phyloP scores from a whole-genome alignment of 2,329 filamentous ascomycete genomes.

The Xylogone sp. region DNA sequence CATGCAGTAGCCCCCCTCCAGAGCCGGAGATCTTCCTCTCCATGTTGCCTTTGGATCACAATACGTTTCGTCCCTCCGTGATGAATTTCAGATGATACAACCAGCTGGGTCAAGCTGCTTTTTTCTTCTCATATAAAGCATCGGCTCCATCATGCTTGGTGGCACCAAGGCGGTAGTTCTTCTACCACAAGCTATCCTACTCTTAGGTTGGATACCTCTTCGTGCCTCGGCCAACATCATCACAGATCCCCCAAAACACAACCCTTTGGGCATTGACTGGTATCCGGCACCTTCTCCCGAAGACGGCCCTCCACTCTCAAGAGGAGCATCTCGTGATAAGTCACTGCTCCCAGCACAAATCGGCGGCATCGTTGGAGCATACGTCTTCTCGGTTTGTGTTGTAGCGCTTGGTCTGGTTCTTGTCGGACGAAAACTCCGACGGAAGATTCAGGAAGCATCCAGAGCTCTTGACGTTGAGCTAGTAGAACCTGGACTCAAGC shows the following conservation, averaged over 20 bases:
- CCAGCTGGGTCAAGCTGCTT: not conserved
- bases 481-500: slow-evolving; percentile 20
- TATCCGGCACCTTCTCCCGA: slow-evolving; percentile 55
- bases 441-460: slow-evolving; percentile 16
- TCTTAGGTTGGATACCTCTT: not conserved
- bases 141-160: slow-evolving; percentile 58
- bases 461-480: slow-evolving; percentile 27
- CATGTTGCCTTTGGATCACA: slow-evolving; percentile 22
- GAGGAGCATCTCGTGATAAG: slow-evolving; percentile 54
- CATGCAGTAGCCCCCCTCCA: slow-evolving; percentile 15
- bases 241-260: slow-evolving; percentile 5
- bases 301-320: slow-evolving; percentile 56
- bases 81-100: slow-evolving; percentile 5
- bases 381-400: slow-evolving; percentile 72
- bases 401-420: slow-evolving; percentile 64
- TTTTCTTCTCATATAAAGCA: slow-evolving; percentile 13
- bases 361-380: slow-evolving; percentile 77
- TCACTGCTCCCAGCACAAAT: slow-evolving; percentile 75
- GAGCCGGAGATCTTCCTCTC: slow-evolving; percentile 10
- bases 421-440: slow-evolving; percentile 52
- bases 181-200: slow-evolving; percentile 28
- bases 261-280: slow-evolving; percentile 39
- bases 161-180: slow-evolving; percentile 63
- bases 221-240: slow-evolving; percentile 14
- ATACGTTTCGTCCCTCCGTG: slow-evolving; percentile 23